These are phyloP conservation scores for Taphrina betulina DNA, from an alignment of 1,139 yeast genomes.

Conservation along the genomic window DNA sequence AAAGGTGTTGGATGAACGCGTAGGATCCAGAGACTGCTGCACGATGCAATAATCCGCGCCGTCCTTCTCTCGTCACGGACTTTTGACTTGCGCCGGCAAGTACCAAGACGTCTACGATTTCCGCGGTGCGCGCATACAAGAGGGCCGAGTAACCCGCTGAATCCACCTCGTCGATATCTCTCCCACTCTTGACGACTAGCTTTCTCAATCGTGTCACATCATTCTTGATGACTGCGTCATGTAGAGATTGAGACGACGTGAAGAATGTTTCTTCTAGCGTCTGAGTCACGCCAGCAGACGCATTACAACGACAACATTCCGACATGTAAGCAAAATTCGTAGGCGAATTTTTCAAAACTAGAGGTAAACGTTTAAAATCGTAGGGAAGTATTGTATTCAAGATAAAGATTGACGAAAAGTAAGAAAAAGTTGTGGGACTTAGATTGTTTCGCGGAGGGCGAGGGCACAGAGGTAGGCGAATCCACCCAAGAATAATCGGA, in stretches of 20 bases:
- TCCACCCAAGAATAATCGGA: slow-evolving; percentile 4
- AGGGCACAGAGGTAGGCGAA: slow-evolving; percentile 6
- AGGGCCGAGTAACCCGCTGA: slow-evolving; percentile 18
- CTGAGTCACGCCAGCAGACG: slow-evolving; percentile 2
- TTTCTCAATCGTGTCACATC: background rate
- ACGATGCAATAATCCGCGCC: slow-evolving; percentile 17
- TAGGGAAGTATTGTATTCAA: background rate
- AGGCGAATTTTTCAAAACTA: no score
- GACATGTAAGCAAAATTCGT: no score
- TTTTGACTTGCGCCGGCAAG: background rate
- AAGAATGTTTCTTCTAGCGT: slow-evolving; percentile 21
- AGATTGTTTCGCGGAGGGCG: slow-evolving; percentile 7
- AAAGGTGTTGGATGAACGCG: slow-evolving; percentile 1
- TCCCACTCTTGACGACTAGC: slow-evolving; percentile 7
- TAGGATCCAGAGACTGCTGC: background rate
- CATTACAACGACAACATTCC: background rate
- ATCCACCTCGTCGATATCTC: no score
- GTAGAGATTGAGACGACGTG: no score
- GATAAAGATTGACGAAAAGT: background rate
- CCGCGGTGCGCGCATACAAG: slow-evolving; percentile 5
- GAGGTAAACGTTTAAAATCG: no score
- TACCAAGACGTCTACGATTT: background rate
- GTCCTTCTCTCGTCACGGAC: slow-evolving; percentile 12
- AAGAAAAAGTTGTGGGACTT: background rate
- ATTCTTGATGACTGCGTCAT: slow-evolving; percentile 11